Conservation (phyloP, 2,329 filamentous ascomycete species). For the Colletotrichum somersetense region DNA sequence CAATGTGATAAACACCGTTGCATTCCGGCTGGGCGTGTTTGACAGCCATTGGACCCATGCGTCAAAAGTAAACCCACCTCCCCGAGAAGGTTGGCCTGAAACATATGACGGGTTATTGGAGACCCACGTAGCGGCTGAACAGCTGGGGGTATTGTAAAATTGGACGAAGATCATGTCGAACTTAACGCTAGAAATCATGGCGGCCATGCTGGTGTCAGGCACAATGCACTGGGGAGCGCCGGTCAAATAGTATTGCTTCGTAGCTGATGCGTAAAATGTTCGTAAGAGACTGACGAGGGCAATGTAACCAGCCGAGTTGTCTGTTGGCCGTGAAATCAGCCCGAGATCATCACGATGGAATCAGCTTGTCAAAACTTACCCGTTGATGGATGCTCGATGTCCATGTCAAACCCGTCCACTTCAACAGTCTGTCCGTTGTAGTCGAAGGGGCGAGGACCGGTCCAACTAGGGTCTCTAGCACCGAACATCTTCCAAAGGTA, state of each 20-base stretch:
- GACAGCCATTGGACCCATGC: constrained; percentile 47
- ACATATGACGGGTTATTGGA: constrained; percentile 47
- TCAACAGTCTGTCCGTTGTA: constrained; percentile 46
- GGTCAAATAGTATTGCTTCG: constrained; percentile 57
- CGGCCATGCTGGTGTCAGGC: constrained; percentile 54
- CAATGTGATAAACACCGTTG: constrained; percentile 50
- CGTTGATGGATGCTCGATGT: constrained; percentile 50
- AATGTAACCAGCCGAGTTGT: constrained; percentile 49
- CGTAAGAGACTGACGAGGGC: constrained; percentile 47
- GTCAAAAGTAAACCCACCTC: constrained; percentile 49
- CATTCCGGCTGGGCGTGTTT: constrained; percentile 45
- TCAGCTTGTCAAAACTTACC: background rate
- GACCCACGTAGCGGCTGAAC: constrained; percentile 49
- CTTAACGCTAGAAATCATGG: constrained; percentile 53
- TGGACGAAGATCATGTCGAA: constrained; percentile 61
- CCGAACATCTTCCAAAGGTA: constrained; percentile 57
- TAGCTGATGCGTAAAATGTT: constrained; percentile 43
- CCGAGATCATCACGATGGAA: no score
- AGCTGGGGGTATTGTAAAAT: constrained; percentile 62
- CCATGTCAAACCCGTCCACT: constrained; percentile 50
- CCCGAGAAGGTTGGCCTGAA: constrained; percentile 41
- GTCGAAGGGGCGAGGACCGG: constrained; percentile 44
- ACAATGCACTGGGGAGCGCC: constrained; percentile 61
- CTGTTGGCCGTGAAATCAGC: constrained; percentile 30
- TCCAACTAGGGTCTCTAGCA: constrained; percentile 50